Base-by-base conservation (phyloP, 2,329 filamentous ascomycete genomes). In the Microthyrium microscopicum region DNA sequence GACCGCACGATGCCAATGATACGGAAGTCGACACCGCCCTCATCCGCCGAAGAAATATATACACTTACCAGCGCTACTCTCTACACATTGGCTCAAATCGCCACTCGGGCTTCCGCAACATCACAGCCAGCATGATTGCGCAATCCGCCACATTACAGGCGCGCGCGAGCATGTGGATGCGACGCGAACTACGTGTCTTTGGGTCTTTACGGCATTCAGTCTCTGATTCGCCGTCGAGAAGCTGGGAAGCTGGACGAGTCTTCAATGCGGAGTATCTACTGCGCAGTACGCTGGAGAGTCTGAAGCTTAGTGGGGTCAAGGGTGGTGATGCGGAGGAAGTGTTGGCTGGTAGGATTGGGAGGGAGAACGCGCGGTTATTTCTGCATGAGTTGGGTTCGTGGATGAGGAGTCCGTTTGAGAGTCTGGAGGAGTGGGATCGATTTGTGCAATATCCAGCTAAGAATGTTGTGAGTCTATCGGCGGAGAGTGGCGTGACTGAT, bases 321-420 rank as follows among this genome's bases (percentile, higher is more conserved):
- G 79, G 73, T 4, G 84, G 83, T 0, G 72, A 80, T 44, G 82
- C 83, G 0, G 81, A 89, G 49, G 73, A 81, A 26, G 66, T 93
- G 55, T 52, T 94, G 24, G 60, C 70, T 16, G 81, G 89, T 31
- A 89, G 84, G 42, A 48, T 94, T 4, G 84, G 84, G 0, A 62
- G 73, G 35, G 70, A 77, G 13, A 71, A 84, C 50, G 72, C 82
- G 2, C 61, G 64, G 13, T 52, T 92, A 25, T 82, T 95, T 42
- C 54, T 93, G 38, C 87, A 95, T 54, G 87, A 95, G 56, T 54
- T 94, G 39, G 68, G 76, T 39, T 70, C 73, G 8, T 95, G 81
- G 73, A 54, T 95, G 43, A 66, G 82, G 36, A 93, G 84, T 51
- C 84, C 85, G 0, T 87, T 72, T 46, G 62, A 54, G 3, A 72